A percentile compares a stretch with the other conserved stretches of the same genome.
phyloP scores from a whole-genome alignment of 2,329 filamentous ascomycete species.

The Tricladium varicosporioides region DNA sequence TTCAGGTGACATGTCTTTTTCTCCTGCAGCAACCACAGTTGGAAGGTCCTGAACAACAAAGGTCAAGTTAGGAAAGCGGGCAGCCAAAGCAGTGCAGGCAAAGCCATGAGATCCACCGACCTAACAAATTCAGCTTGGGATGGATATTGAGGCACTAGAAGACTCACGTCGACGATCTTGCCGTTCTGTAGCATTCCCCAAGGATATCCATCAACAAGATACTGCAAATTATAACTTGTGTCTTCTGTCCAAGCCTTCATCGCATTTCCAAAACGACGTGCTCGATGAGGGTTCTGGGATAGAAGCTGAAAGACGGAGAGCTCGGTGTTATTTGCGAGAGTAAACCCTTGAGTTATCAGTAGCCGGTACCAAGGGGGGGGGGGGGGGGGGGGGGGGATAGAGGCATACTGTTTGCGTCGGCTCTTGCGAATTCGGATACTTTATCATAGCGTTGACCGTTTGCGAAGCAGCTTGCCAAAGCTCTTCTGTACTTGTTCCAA shows the following conservation, averaged over 20 bases:
- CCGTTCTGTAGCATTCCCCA: conserved; percentile 9
- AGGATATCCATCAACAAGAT: conserved; percentile 13
- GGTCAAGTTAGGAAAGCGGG: conserved; percentile 24
- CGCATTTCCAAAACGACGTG: conserved; percentile 7
- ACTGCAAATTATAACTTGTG: conserved; percentile 4
- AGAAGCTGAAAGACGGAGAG: conserved; percentile 7
- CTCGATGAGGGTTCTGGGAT: too few species aligned
- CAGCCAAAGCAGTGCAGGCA: conserved; percentile 23
- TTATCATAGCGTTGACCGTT: conserved; percentile 11
- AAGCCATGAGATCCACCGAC: conserved; percentile 31
- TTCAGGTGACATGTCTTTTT: conserved; percentile 5
- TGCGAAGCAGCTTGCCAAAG: conserved; percentile 21
- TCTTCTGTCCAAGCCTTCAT: conserved; percentile 12
- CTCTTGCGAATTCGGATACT: conserved; percentile 10
- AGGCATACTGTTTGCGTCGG: conserved; percentile 8
- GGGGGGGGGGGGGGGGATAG: too few species aligned
- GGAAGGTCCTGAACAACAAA: conserved; percentile 38
- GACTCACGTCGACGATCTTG: conserved; percentile 14
- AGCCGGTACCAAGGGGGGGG: too few species aligned
- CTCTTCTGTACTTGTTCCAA: conserved; percentile 13
- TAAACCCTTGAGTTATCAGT: conserved; percentile 7
- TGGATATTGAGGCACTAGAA: conserved; percentile 33
- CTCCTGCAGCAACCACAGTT: conserved; percentile 28
- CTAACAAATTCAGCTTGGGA: conserved; percentile 34
- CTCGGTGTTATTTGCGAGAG: conserved; percentile 7